Evolutionary conservation across 2,329 filamentous ascomycete species (phyloP), one percentile per base, ranked within the genome.

Genomic region (Aspergillus novoparasiticus): DNA sequence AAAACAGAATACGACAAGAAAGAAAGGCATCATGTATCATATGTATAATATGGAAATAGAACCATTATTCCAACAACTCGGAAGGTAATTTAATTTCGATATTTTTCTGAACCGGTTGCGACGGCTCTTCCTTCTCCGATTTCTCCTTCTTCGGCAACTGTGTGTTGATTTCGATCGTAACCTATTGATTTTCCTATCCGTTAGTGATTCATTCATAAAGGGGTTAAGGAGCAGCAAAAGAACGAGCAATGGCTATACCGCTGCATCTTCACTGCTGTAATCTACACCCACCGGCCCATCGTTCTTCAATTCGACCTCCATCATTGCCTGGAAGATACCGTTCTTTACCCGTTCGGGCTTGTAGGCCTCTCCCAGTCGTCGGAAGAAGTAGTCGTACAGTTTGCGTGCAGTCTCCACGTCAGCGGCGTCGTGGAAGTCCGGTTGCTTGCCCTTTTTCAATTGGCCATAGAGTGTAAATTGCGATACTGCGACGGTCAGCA

Each of bases 321-420:
- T 99, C 94, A 96, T 97, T 57, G 95, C 95, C 75, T 97, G 94
- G 77, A 99, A 99, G 34, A 94, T 88, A n/a, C 96, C 95, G 75
- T 99, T 90, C 76, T 97, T 93, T 63, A 99, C 94, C 67, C 85
- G 89, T 10, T 93, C 91, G 8, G 86, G 78, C 6, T 82, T 78
- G 76, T 98, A 96, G 3, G 88, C 84, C 59, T 89, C 84, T 70
- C 89, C 86, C 48, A 98, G 88, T 70, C 90, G 91, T 57, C 86
- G 81, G 70, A 94, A 87, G 80, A 99, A 98, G 74, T 90, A 84
- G 60, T 94, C 87, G 75, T 98, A 99, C 8, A 98, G 83, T 65
- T 85, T 85, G 71, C 88, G 91, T 28, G 94, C 95, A 61, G 94
- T 88, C 12, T 91, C 87, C 4, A 90, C 89, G 55, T 87, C 87